phyloP scores from a whole-genome alignment of 441 rosid species.

The Populus hybrid region DNA sequence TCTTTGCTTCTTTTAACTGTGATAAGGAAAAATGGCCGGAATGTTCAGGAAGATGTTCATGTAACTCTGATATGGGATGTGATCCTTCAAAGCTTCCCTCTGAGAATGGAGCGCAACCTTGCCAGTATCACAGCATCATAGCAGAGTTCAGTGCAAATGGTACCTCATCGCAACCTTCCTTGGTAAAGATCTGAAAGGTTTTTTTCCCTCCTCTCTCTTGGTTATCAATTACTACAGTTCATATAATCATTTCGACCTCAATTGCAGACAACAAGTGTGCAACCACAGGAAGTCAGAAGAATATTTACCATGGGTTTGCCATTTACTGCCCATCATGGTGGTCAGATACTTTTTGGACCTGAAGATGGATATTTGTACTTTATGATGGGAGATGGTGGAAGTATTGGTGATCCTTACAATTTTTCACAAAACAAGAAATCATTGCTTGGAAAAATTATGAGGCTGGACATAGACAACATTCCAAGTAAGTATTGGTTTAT shows the following conservation, averaged over 20 bases:
- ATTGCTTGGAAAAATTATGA: conserved; percentile 61
- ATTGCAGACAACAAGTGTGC: conserved; percentile 33
- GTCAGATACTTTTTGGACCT: conserved; percentile 68
- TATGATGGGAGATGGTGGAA: conserved; percentile 59
- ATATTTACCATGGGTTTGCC: conserved; percentile 67
- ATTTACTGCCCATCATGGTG: conserved; percentile 39
- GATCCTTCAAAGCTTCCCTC: conserved; percentile 44
- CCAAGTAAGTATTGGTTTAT: conserved; percentile 36
- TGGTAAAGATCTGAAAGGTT: conserved; percentile 26
- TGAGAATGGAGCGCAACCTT: conserved; percentile 40
- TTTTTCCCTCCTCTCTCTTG: not conserved
- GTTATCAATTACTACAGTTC: not conserved
- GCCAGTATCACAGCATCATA: conserved; percentile 46
- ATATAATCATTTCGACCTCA: not conserved
- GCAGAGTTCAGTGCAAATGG: conserved; percentile 49
- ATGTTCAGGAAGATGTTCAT: conserved; percentile 51
- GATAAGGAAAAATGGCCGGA: conserved; percentile 42
- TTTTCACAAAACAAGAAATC: conserved; percentile 67
- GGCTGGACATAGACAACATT: conserved; percentile 53
- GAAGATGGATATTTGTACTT: conserved; percentile 58
- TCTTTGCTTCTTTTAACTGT: conserved; percentile 51
- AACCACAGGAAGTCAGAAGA: conserved; percentile 52
- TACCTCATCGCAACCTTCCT: conserved; percentile 29
- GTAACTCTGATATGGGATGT: conserved; percentile 50
- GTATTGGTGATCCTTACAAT: conserved; percentile 46